These are phyloP conservation scores for Rachicladosporium sp. DNA, from an alignment of 2,329 filamentous ascomycete species.

Conservation along the genomic window DNA sequence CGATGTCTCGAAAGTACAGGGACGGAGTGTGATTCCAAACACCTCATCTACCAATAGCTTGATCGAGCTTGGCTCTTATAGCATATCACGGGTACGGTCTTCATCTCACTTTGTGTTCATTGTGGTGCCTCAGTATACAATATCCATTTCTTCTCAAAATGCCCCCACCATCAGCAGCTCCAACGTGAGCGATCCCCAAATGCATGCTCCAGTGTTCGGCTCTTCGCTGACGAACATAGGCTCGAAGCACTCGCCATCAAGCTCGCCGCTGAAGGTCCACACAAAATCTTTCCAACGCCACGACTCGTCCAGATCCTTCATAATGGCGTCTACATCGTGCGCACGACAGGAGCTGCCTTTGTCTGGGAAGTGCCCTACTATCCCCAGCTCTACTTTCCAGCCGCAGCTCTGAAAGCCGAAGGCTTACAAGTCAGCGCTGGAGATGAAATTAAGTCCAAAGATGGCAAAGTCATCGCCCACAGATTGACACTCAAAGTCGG, in stretches of 20 bases:
- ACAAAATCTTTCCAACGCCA: slow-evolving; percentile 19
- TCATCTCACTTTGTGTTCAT: too few species aligned
- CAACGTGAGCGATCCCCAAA: not conserved
- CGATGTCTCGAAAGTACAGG: too few species aligned
- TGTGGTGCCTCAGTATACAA: too few species aligned
- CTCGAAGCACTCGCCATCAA: slow-evolving; percentile 29
- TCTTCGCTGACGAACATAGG: slow-evolving; percentile 13
- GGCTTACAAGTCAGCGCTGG: slow-evolving; percentile 10
- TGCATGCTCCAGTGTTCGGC: not conserved
- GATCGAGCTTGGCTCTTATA: too few species aligned
- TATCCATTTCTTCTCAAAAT: not conserved
- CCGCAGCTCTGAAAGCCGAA: slow-evolving; percentile 8
- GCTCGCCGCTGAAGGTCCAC: slow-evolving; percentile 28
- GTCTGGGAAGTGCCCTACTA: slow-evolving; percentile 36
- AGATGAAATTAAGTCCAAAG: slow-evolving; percentile 10
- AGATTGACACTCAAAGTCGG: slow-evolving; percentile 14
- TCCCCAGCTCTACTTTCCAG: slow-evolving; percentile 30
- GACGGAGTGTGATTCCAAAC: too few species aligned
- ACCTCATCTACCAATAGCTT: too few species aligned
- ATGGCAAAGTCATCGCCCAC: slow-evolving; percentile 12
- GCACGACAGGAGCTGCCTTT: slow-evolving; percentile 22
- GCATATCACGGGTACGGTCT: too few species aligned
- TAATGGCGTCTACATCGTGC: slow-evolving; percentile 22
- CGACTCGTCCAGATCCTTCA: slow-evolving; percentile 22
- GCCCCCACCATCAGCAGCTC: not conserved